A percentile compares a stretch with the other conserved stretches of the same genome.
These are phyloP conservation scores for Candida bentonensis DNA, from an alignment of 805 yeast genomes.

Conservation along the genomic window DNA sequence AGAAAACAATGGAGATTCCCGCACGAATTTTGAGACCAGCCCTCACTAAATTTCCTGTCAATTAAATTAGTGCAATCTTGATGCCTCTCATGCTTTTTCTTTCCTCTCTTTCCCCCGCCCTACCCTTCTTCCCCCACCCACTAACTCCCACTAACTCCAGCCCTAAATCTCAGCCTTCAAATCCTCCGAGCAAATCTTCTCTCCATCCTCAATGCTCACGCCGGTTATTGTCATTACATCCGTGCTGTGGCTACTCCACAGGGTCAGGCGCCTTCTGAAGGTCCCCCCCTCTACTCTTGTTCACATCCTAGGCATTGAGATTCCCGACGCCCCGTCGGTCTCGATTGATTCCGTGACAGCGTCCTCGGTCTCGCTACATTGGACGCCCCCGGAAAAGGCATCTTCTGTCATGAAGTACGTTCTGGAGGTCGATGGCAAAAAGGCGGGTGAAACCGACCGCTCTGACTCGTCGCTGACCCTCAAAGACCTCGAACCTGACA, in stretches of 20 bases:
- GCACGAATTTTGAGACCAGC: too few species aligned
- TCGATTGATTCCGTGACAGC: conserved; percentile 19
- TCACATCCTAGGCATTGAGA: conserved; percentile 22
- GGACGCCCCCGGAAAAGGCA: conserved; percentile 21
- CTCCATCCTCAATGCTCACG: too few species aligned
- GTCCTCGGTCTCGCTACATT: conserved; percentile 19
- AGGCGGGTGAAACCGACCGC: conserved; percentile 19
- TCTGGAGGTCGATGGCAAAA: conserved; percentile 21
- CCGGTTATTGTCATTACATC: conserved; percentile 12
- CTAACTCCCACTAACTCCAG: too few species aligned
- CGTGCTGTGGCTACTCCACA: conserved; percentile 21
- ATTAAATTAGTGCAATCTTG: too few species aligned
- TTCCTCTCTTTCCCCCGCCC: too few species aligned
- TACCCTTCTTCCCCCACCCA: too few species aligned
- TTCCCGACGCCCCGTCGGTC: conserved; percentile 22
- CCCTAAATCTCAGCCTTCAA: too few species aligned
- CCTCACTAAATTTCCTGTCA: too few species aligned
- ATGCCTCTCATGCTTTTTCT: too few species aligned
- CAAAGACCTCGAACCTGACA: conserved; percentile 19
- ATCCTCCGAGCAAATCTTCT: too few species aligned
- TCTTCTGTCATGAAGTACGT: conserved; percentile 17
- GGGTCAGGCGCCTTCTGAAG: conserved; percentile 20
- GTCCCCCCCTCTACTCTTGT: conserved; percentile 22
- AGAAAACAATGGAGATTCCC: too few species aligned
- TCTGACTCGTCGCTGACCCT: conserved; percentile 19